Base-by-base conservation (phyloP, 1,139 yeast genomes). In the Pichia sp. region DNA sequence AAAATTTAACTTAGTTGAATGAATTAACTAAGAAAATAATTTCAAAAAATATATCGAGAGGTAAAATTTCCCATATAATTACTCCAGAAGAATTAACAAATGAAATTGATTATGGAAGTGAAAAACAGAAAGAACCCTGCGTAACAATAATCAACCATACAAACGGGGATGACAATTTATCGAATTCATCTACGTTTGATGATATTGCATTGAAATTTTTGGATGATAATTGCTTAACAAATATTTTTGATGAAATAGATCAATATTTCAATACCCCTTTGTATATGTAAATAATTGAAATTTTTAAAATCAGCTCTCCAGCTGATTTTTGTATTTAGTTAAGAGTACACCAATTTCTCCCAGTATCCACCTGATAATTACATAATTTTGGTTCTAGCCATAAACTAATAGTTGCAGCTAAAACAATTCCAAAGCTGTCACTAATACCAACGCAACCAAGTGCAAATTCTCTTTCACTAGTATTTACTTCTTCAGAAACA, bases 391-490 rank as follows among this genome's bases (percentile, higher is more conserved):
- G 78, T 55, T 92, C 97, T 9, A 90, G 64, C 74, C 79, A 74
- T 67, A 85, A 69, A 37, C 87, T 89, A 5, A 87, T 61, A 12
- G 80, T 59, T 0, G 96, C 97, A 2, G 97, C 95, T 1, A 84
- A 38, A 4, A 87, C 85, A 29, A 90, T 79, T 0, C 97, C 97
- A 24, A 85, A 78, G 12, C 95, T 83, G 61, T 92, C 97, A 51
- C 96, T 87, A 49, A 90, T 78, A 0, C 96, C 89, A 0, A 89
- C 96, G n/a, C 95, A 78, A 1, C 97, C 97, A 76, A 92, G 76
- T 6, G 94, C 81, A 60, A 90, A 89, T 59, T 92, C 97, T 43
- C 96, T 70, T 47, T 79, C 76, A 1, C 66, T 55, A 16, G 67
- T 60, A 0, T 76, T 66, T 0, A 80, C 72, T 2, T 76, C 71